phyloP scores from a whole-genome alignment of 768 basidiomycete genomes.

The Pluteus cervinus region DNA sequence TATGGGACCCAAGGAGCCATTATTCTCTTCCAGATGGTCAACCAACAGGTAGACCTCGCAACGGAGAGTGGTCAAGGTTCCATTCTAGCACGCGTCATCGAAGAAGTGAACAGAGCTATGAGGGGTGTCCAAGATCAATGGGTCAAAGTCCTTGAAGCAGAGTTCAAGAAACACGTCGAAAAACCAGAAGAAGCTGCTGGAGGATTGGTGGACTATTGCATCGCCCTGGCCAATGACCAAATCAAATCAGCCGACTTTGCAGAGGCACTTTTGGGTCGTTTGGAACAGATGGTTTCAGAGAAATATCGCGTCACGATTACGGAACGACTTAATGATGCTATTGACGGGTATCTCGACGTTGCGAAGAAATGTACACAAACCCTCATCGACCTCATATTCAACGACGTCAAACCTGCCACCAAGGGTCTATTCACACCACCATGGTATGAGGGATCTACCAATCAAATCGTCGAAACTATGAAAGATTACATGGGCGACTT shows the following conservation, averaged over 20 bases:
- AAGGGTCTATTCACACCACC: constrained; percentile 74
- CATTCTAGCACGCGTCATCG: constrained; percentile 85
- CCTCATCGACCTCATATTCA: constrained; percentile 91
- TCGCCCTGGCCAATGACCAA: constrained; percentile 96
- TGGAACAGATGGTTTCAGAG: constrained; percentile 89
- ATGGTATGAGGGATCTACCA: constrained; percentile 90
- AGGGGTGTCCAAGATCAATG: constrained; percentile 82
- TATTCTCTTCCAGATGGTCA: constrained; percentile 97
- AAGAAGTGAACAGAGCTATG: constrained; percentile 88
- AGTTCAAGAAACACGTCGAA: constrained; percentile 83
- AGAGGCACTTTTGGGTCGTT: constrained; percentile 75
- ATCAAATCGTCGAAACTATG: constrained; percentile 91
- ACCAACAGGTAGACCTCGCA: constrained; percentile 92
- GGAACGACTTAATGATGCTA: constrained; percentile 89
- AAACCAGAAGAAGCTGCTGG: constrained; percentile 83
- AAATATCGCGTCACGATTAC: constrained; percentile 84
- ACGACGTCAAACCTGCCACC: constrained; percentile 85
- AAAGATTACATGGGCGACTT: constrained; percentile 96
- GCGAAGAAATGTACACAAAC: constrained; percentile 96
- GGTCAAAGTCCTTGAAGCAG: constrained; percentile 75
- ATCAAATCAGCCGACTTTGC: constrained; percentile 93
- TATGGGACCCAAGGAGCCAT: constrained; percentile 91
- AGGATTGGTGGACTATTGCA: constrained; percentile 92
- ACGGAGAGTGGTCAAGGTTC: constrained; percentile 94
- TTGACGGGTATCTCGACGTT: constrained; percentile 97